Conservation (phyloP, 148 eudicot species). For the Fallopia convolvulus region DNA sequence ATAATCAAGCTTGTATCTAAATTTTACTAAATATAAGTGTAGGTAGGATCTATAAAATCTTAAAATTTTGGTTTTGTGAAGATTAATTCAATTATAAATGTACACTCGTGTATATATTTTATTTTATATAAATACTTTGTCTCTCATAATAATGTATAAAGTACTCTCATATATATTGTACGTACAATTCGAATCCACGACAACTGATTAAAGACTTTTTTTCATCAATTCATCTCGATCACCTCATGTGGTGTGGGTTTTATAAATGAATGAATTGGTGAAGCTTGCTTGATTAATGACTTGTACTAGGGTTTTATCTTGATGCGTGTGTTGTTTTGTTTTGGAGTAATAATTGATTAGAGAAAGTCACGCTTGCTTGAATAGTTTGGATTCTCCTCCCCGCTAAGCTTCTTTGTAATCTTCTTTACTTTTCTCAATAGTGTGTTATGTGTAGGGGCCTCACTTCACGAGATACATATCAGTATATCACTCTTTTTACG, state of each 20-base stretch:
- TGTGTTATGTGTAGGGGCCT: background rate
- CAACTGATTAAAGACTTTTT: no score
- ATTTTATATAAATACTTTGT: no score
- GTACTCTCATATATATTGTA: no score
- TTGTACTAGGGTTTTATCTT: background rate
- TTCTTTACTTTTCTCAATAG: background rate
- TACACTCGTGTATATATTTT: no score
- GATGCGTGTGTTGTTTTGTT: background rate
- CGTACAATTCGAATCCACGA: no score
- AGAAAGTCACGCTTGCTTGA: constrained; percentile 7
- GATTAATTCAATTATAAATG: background rate
- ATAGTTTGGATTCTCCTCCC: background rate
- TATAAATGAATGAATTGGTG: background rate
- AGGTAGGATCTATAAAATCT: background rate
- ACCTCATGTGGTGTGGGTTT: background rate
- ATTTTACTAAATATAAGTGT: background rate
- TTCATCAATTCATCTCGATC: no score
- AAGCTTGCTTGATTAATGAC: background rate
- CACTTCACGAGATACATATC: background rate
- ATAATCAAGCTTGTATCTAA: background rate
- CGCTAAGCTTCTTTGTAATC: background rate
- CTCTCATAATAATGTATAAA: no score
- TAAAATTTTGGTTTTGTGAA: background rate
- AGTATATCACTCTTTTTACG: background rate
- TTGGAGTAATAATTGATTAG: constrained; percentile 1